Conservation (phyloP, 2,329 filamentous ascomycete genomes). For the Fusarium lyarnte region DNA sequence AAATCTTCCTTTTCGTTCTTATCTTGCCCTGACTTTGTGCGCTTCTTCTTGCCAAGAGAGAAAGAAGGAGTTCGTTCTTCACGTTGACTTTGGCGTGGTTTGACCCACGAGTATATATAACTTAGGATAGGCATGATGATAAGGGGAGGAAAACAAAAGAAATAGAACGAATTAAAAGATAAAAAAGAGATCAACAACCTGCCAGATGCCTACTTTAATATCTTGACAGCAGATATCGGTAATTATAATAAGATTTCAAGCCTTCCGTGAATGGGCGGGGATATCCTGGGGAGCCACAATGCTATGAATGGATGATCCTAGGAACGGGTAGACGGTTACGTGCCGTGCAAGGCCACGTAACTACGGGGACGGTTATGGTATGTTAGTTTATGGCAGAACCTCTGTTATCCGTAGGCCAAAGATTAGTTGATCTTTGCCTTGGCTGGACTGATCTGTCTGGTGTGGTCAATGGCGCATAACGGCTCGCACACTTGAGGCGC, state of each 20-base stretch:
- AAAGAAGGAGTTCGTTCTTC: conserved; percentile 27
- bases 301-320: conserved; percentile 28
- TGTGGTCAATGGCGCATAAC: conserved; percentile 8
- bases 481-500: conserved; percentile 13
- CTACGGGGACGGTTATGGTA: background rate
- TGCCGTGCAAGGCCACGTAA: conserved; percentile 40
- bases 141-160: background rate
- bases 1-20: conserved; percentile 48
- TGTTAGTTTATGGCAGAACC: conserved; percentile 8
- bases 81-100: conserved; percentile 24
- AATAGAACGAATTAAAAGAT: conserved; percentile 3
- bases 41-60: conserved; percentile 37
- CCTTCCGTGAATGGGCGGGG: conserved; percentile 16
- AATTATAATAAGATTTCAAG: conserved; percentile 16
- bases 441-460: conserved; percentile 6
- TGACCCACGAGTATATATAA: conserved; percentile 39
- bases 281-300: conserved; percentile 27
- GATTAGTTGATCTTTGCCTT: conserved; percentile 6
- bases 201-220: background rate
- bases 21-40: conserved; percentile 21
- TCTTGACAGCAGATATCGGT: background rate
- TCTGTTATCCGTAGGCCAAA: conserved; percentile 7
- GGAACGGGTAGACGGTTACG: conserved; percentile 26
- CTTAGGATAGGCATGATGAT: conserved; percentile 36
- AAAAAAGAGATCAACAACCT: background rate